Conservation (phyloP, 2,329 filamentous ascomycete genomes). For the Diatrype stigma region DNA sequence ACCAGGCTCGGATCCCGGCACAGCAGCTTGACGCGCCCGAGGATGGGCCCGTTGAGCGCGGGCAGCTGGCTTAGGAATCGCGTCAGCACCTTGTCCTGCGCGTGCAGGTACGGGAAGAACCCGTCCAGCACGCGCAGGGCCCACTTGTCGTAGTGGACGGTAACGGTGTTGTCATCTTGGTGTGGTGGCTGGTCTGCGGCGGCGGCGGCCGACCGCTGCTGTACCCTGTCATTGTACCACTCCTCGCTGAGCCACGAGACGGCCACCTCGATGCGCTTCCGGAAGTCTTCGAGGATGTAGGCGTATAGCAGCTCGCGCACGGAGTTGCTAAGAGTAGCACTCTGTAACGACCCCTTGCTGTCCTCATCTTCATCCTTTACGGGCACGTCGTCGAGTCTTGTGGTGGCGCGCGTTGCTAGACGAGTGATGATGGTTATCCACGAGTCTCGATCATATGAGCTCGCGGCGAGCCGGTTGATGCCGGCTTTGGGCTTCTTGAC, state of each 20-base stretch:
- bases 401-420: conserved; percentile 73
- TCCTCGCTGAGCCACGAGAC: conserved; percentile 96
- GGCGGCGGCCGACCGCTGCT: conserved; percentile 36
- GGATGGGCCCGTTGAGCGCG: conserved; percentile 65
- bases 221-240: conserved; percentile 86
- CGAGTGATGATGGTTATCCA: conserved; percentile 88
- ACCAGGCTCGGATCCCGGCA: conserved; percentile 64
- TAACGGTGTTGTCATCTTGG: conserved; percentile 31
- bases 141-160: conserved; percentile 73
- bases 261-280: conserved; percentile 81
- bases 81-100: conserved; percentile 83
- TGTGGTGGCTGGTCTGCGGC: conserved; percentile 9
- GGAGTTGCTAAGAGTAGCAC: conserved; percentile 50
- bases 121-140: conserved; percentile 79
- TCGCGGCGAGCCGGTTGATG: conserved; percentile 79
- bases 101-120: conserved; percentile 86
- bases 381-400: conserved; percentile 59
- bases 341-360: conserved; percentile 25
- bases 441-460: conserved; percentile 77
- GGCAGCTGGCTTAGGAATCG: conserved; percentile 91
- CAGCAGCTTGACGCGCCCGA: conserved; percentile 66
- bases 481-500: conserved; percentile 63
- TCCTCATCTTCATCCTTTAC: conserved; percentile 61
- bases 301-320: conserved; percentile 79
- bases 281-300: conserved; percentile 90